Conservation (phyloP, 1,284 basidiomycete species). For the Chalciporus sp. region DNA sequence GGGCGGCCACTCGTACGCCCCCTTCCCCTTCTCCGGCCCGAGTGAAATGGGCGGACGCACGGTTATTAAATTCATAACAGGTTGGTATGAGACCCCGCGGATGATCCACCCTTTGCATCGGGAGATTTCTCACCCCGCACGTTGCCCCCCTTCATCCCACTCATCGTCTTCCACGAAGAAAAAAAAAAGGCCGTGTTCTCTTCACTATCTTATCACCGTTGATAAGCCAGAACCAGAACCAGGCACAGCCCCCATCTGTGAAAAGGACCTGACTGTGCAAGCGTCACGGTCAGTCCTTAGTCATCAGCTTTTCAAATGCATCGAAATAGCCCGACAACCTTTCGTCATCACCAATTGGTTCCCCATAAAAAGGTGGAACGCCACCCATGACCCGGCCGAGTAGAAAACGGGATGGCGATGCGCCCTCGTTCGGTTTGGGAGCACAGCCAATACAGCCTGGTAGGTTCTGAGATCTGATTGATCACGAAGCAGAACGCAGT, state of each 20-base stretch:
- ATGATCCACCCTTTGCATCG: neutral
- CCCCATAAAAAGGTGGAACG: slow-evolving; percentile 12
- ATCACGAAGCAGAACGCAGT: slow-evolving; percentile 7
- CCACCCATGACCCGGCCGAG: slow-evolving; percentile 30
- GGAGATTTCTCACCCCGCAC: slow-evolving; percentile 25
- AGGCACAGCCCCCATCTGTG: slow-evolving; percentile 18
- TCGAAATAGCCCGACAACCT: neutral
- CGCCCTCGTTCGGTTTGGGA: neutral
- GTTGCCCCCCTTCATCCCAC: neutral
- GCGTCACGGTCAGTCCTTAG: too few relatives aligned
- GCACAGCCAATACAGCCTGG: slow-evolving; percentile 27
- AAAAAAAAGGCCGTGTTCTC: neutral
- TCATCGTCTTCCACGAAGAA: neutral
- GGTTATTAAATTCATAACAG: slow-evolving; percentile 10
- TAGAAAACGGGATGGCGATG: neutral
- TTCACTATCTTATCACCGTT: slow-evolving; percentile 14
- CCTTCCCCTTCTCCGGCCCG: too few relatives aligned
- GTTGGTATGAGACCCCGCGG: neutral
- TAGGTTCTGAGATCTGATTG: slow-evolving; percentile 1
- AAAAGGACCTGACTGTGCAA: neutral
- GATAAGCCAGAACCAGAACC: slow-evolving; percentile 16
- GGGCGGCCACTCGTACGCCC: too few relatives aligned
- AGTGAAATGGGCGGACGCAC: too few relatives aligned
- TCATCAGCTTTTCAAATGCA: neutral
- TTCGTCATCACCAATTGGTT: neutral